phyloP scores from a whole-genome alignment of 2,329 filamentous ascomycete genomes.

The Fusarium gaditjirri region DNA sequence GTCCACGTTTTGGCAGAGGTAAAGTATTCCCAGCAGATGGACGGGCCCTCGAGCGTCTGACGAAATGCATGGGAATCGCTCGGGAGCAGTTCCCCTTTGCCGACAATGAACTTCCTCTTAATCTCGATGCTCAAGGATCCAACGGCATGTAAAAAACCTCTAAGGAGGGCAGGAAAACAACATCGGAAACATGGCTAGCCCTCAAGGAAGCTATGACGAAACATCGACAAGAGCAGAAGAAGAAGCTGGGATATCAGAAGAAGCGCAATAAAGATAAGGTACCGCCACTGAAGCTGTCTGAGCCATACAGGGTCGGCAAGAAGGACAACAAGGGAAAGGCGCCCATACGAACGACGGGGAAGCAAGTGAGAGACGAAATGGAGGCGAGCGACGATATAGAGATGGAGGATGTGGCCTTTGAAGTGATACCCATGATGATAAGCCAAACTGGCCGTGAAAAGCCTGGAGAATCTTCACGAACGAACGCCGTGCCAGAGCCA shows the following conservation, averaged over 20 bases:
- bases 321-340: neutral
- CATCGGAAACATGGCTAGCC: neutral
- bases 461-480: neutral
- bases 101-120: neutral
- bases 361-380: neutral
- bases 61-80: constrained; percentile 15
- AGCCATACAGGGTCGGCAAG: neutral
- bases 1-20: neutral
- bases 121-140: neutral
- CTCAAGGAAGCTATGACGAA: neutral
- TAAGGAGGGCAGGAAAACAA: neutral
- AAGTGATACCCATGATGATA: neutral
- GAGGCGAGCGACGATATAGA: neutral
- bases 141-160: neutral
- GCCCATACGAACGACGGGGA: neutral
- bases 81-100: constrained; percentile 19
- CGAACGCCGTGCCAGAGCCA: neutral
- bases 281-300: neutral
- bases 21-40: neutral
- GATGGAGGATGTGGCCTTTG: neutral
- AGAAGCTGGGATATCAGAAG: neutral
- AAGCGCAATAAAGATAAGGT: neutral
- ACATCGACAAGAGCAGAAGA: neutral
- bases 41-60: constrained; percentile 3
- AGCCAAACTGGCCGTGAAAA: neutral